Base-by-base conservation (phyloP, 2,329 filamentous ascomycete genomes). In the Westerdykella ornata region DNA sequence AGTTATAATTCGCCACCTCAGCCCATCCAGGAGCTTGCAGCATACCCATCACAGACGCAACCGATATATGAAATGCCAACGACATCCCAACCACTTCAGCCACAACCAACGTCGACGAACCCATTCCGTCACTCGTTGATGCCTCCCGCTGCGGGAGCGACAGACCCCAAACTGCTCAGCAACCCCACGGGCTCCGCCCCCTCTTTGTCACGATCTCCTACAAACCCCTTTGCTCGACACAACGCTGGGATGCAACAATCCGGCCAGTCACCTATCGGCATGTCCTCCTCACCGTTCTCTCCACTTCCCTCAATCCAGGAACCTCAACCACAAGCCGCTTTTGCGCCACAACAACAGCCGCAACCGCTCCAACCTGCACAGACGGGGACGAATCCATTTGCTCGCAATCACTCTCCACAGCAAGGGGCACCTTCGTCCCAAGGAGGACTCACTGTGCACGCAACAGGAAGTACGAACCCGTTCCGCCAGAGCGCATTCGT, bases 91-190 rank as follows among this genome's bases (percentile, higher is more conserved):
- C 61, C 65, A 56, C 71, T 65, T 17, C 73, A 74, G 44, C 75
- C 74, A 14, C 64, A 63, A 40, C 60, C 59, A 78, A 81, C 62
- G 54, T 81, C 73, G 16, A 95, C 88, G 6, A 98, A 98, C 61
- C 92, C 92, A 0, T 98, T 98, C 77, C 78, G 92, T 32, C 84
- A 88, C 60, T 96, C 90, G 1, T 90, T 90, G 81, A 72, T 95
- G 69, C 59, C 69, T 2, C 59, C 58, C 14, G 30, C 16, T 36
- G 30, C 15, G 15, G 18, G 13, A 16, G 34, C 44, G 15, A 42
- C 50, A 2, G 59, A 63, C 37, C 56, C 54, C 12, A 60, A 60
- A 20, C 47, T 63, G 3, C 48, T 64, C 29, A 53, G 45, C 35
- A 66, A 63, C 35, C 57, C 61, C 6, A 59, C 57, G 4, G 56